Evolutionary conservation across 73 alveolate species (phyloP), one percentile per base, ranked within the genome.

Genomic region (Diophrys appendiculata): DNA sequence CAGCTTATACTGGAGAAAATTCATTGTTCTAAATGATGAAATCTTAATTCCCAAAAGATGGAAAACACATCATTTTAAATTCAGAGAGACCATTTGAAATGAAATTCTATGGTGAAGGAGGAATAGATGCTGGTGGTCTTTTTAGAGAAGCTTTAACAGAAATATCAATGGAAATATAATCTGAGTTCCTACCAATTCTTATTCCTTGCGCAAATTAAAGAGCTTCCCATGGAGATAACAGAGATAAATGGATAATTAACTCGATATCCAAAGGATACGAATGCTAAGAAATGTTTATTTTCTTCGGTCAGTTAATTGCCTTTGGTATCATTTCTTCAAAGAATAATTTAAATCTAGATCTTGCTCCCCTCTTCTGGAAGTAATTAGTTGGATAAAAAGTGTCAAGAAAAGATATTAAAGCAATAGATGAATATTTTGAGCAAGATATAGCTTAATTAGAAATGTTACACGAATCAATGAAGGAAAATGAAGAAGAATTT

Each of bases 101-200:
- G 71, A 60, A 27, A 3, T 92, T 92, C 77, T 81, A 78, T 55
- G 97, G 97, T 5, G 98, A 94, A 68, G 95, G 95, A 75, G 95
- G 95, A 28, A 88, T 90, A n/a, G 98, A 94, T 76, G 98, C 98
- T 0, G 98, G 98, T 5, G 98, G 98, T 11, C 97, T 95, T 0
- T 93, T 86, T 72, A 81, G 96, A 78, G 98, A 94, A 82, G 81
- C 90, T 13, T 75, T 94, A 26, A 86, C 95, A 18, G 80, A 92
- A 56, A 67, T 93, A 1, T 81, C 92, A 71, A 95, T 82, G 34
- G 98, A 94, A 70, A 82, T 94, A 60, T 73, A 88, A 73, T 83
- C 95, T 27, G 76, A 85, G 22, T 90, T 89, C 82, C 88, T 94
- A n/a, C 96, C 94, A 29, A 69, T 94, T 56, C 81, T 94, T 73